Evolutionary conservation across 805 yeast species (phyloP).

Genomic region (Candida verbasci): DNA sequence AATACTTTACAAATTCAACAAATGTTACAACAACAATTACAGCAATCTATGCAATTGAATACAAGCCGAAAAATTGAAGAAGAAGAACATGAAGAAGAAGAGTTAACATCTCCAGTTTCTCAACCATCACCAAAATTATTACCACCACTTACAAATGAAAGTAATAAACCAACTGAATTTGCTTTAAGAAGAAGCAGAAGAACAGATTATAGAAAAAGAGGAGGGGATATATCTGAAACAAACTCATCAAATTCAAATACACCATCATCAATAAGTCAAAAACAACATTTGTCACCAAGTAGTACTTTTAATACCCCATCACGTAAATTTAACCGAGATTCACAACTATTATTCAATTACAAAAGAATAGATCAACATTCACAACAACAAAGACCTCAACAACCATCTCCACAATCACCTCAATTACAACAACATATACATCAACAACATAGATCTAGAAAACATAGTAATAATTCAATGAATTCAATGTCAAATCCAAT

Average conservation of each 20-base stretch:
- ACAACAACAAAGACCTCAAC: not conserved
- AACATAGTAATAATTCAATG: no score
- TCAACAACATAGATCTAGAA: not conserved
- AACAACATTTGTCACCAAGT: no score
- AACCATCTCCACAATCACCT: not conserved
- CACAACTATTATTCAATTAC: constrained; percentile 34
- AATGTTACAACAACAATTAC: constrained; percentile 15
- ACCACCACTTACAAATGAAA: not conserved
- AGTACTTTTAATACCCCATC: no score
- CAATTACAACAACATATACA: no score
- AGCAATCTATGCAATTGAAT: constrained; percentile 10
- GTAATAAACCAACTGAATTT: constrained; percentile 3
- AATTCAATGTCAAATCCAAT: not conserved
- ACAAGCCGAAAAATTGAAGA: constrained; percentile 9
- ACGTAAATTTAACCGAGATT: constrained; percentile 11
- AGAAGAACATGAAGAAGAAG: constrained; percentile 13
- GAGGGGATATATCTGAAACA: constrained; percentile 7
- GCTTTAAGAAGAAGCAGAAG: constrained; percentile 28
- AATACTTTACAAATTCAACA: constrained; percentile 11
- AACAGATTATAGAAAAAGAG: constrained; percentile 35
- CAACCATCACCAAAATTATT: no score
- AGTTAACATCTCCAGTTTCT: not conserved
- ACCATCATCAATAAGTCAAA: constrained; percentile 4
- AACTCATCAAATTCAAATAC: not conserved
- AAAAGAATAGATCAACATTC: constrained; percentile 11